phyloP scores from a whole-genome alignment of 306 rosid genomes.

The Lathyrus aphaca region DNA sequence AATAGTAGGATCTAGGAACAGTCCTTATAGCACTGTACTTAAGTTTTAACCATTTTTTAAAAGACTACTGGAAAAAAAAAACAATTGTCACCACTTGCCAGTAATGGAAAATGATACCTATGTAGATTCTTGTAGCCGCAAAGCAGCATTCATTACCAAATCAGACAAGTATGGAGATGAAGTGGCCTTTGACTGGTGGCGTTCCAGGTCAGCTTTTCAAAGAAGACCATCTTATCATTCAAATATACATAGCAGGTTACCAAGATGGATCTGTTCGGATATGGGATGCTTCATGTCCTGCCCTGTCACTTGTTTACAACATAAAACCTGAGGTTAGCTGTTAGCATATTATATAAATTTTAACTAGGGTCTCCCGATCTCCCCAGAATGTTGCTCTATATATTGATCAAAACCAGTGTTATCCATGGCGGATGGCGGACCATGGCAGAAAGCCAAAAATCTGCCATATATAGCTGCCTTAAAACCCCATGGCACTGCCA shows the following conservation, averaged over 20 bases:
- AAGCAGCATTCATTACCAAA: constrained; percentile 45
- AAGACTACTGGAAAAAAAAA: background rate
- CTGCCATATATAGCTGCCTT: background rate
- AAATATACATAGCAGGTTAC: constrained; percentile 79
- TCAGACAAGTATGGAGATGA: constrained; percentile 42
- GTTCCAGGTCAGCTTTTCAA: constrained; percentile 55
- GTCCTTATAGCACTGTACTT: background rate
- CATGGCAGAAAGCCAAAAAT: background rate
- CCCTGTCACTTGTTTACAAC: constrained; percentile 52
- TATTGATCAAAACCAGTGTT: constrained; percentile 7
- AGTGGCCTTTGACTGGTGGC: constrained; percentile 89
- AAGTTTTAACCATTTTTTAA: background rate
- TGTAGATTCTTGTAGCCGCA: constrained; percentile 59
- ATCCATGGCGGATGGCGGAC: no score
- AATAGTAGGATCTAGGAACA: background rate
- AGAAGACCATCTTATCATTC: constrained; percentile 58
- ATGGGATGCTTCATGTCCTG: constrained; percentile 87
- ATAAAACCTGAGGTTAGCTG: constrained; percentile 72
- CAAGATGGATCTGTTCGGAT: constrained; percentile 80
- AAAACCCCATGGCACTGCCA: background rate
- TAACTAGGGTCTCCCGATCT: constrained; percentile 1
- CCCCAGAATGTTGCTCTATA: constrained; percentile 15
- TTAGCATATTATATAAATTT: constrained; percentile 38
- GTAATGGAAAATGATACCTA: constrained; percentile 37
- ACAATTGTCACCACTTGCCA: constrained; percentile 6